Evolutionary conservation across 2,329 filamentous ascomycete genomes (phyloP), one percentile per base, ranked within the genome.

Genomic region (Coniella lustricola): DNA sequence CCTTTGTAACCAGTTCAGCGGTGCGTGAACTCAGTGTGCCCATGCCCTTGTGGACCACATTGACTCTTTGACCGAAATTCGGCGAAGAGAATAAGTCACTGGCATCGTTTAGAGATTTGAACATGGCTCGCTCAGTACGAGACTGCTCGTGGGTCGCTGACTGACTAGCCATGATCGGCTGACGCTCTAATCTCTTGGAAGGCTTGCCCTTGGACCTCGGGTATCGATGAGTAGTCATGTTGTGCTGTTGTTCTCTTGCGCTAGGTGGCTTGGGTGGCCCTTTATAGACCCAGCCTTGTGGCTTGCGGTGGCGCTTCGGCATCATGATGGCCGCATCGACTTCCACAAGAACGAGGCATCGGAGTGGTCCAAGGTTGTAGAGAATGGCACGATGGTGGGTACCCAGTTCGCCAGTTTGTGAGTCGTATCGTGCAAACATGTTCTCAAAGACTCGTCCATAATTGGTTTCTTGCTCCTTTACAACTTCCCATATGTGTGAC

Each of bases 351-450:
- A 52, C 50, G 16, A 44, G 46, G 17, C 42, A 46, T 14, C 29
- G 49, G 9, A 52, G 34, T 9, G 50, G 46, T 7, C 50, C 50
- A 12, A 52, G 21, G 7, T 46, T 7, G 29, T 52, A 52, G 12
- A 35, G 39, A 14, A 52, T 50, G 10, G 47, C 50, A 7, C 50
- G 50, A 34, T 52, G 50, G 8, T 52, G 40, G 3, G 33, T 39
- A 12, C 25, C n/a, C 34, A 31, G 25, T 3, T 39, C 43, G n/a
- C 16, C 12, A 22, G 50, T 31, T 7, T 25, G 17, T 16, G 22
- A 12, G 12, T 3, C 10, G 14, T 22, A 21, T 16, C 36, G 5
- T 4, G 33, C 13, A 35, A 53, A 48, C 7, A 38, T n/a, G 9
- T 48, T 34, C 44, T 53, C 51, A 25, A 50, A 42, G 7, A 32